phyloP scores from a whole-genome alignment of 2,329 filamentous ascomycete species.

The Intubia oerlemansii region DNA sequence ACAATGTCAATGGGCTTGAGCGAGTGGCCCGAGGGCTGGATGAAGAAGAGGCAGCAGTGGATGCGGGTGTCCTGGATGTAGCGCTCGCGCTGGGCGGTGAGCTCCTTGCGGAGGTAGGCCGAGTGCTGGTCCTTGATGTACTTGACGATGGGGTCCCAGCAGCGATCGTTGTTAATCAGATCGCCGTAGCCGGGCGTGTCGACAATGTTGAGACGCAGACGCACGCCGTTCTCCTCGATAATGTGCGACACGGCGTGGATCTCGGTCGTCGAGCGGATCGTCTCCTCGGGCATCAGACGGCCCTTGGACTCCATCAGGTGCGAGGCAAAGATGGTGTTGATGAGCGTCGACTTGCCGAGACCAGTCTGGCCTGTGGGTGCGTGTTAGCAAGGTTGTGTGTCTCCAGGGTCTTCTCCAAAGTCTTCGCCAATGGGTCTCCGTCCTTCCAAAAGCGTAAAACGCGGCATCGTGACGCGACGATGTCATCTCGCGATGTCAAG shows the following conservation, averaged over 20 bases:
- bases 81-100: slow-evolving; percentile 94
- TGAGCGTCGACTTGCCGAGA: slow-evolving; percentile 93
- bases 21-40: slow-evolving; percentile 92
- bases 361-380: slow-evolving; percentile 69
- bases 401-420: too few relatives aligned
- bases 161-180: slow-evolving; percentile 98
- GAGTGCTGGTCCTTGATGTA: slow-evolving; percentile 99
- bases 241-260: slow-evolving; percentile 96
- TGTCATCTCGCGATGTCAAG: background rate
- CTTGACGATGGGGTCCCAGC: slow-evolving; percentile 99
- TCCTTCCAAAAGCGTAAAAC: too few relatives aligned
- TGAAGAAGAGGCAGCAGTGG: slow-evolving; percentile 99
- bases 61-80: slow-evolving; percentile 99
- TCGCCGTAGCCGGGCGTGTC: slow-evolving; percentile 97
- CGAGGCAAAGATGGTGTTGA: slow-evolving; percentile 99
- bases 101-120: slow-evolving; percentile 96
- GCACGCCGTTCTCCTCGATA: slow-evolving; percentile 98
- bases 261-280: slow-evolving; percentile 86
- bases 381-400: too few relatives aligned
- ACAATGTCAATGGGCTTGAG: slow-evolving; percentile 99
- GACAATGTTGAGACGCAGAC: slow-evolving; percentile 93
- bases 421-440: too few relatives aligned
- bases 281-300: slow-evolving; percentile 77
- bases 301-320: slow-evolving; percentile 99
- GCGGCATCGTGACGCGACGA: background rate